phyloP scores from a whole-genome alignment of 805 yeast genomes.

The Helenozyma baotianmanensis region DNA sequence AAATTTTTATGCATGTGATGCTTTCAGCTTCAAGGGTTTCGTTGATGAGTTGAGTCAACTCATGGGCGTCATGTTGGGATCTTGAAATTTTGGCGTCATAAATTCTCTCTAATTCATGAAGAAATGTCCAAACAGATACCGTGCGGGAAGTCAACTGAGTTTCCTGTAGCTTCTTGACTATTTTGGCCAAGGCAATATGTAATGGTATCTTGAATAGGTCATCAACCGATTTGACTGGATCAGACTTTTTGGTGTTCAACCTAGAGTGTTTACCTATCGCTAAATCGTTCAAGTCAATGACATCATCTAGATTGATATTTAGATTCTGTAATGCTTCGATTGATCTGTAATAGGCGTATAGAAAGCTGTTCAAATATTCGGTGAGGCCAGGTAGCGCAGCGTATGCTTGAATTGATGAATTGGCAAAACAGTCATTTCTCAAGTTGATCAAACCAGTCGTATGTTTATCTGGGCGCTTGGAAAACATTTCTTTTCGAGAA shows the following conservation, averaged over 20 bases:
- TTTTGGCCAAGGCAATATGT: conserved; percentile 52
- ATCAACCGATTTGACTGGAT: conserved; percentile 9
- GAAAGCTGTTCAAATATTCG: conserved; percentile 47
- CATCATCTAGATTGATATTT: conserved; percentile 10
- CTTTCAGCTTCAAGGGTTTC: conserved; percentile 75
- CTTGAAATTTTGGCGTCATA: conserved; percentile 71
- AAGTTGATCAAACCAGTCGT: conserved; percentile 82
- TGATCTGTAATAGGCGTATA: conserved; percentile 23
- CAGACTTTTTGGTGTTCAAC: conserved; percentile 8
- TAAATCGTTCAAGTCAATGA: conserved; percentile 13
- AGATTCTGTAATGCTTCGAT: conserved; percentile 12
- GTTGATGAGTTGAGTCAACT: conserved; percentile 72
- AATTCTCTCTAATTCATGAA: conserved; percentile 66
- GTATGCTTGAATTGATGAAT: conserved; percentile 79
- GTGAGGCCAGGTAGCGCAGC: conserved; percentile 58
- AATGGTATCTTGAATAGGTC: conserved; percentile 40
- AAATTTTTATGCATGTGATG: conserved; percentile 33
- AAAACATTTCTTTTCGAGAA: conserved; percentile 26
- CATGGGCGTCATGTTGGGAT: conserved; percentile 94
- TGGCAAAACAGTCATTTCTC: conserved; percentile 90
- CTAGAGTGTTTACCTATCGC: conserved; percentile 12
- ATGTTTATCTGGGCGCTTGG: conserved; percentile 60
- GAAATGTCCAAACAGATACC: conserved; percentile 73
- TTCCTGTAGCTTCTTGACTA: conserved; percentile 57
- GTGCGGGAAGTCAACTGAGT: conserved; percentile 50